Conservation (phyloP, 371 early-diverging fungal genomes). For the Mortierella sp. region DNA sequence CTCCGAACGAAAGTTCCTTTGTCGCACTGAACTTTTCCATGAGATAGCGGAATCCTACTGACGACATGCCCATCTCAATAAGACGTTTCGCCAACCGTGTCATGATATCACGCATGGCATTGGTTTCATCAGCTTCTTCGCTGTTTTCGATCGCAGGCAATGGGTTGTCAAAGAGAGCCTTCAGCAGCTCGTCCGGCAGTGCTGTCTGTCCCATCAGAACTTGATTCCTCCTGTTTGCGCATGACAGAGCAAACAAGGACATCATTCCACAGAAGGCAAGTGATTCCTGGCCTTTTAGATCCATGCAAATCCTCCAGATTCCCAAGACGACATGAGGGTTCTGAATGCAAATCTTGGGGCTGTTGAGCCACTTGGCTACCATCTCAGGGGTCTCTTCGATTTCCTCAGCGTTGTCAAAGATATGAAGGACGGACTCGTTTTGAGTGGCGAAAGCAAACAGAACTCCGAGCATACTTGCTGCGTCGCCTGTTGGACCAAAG, state of each 20-base stretch:
- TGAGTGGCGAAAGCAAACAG: constrained; percentile 73
- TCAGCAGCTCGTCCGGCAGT: constrained; percentile 60
- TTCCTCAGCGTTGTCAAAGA: constrained; percentile 57
- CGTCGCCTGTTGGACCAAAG: constrained; percentile 53
- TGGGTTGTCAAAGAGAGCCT: constrained; percentile 58
- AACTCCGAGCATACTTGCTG: constrained; percentile 65
- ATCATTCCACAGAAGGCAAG: constrained; percentile 59
- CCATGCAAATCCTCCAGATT: constrained; percentile 63
- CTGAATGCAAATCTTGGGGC: constrained; percentile 53
- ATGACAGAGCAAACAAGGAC: constrained; percentile 61
- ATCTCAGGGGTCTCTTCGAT: constrained; percentile 41
- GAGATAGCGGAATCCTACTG: constrained; percentile 67
- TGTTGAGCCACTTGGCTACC: constrained; percentile 54
- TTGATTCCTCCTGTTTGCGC: constrained; percentile 71
- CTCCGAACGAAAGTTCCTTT: constrained; percentile 49
- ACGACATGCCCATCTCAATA: constrained; percentile 71
- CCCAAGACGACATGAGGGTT: constrained; percentile 69
- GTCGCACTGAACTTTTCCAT: constrained; percentile 64
- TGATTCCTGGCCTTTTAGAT: constrained; percentile 51
- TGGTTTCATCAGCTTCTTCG: constrained; percentile 15
- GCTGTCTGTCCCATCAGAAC: constrained; percentile 70
- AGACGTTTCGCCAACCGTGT: constrained; percentile 65
- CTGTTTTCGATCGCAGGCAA: constrained; percentile 23
- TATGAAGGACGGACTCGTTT: constrained; percentile 56
- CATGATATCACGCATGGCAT: constrained; percentile 57